These are phyloP conservation scores for Agroathelia rolfsii DNA, from an alignment of 1,284 basidiomycete species.

Conservation along the genomic window DNA sequence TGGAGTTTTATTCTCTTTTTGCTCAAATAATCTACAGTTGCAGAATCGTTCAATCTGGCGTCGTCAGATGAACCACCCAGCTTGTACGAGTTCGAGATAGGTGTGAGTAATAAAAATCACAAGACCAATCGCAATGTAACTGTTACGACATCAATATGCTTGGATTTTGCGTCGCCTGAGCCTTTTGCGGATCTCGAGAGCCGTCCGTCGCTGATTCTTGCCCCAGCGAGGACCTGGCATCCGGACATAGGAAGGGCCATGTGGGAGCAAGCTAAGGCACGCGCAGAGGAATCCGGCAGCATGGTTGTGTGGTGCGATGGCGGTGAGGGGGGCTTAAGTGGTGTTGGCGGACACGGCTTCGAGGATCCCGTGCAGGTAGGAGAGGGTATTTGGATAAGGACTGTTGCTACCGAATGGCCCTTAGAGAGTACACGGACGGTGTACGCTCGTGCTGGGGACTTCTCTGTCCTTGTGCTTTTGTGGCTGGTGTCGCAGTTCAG, in stretches of 20 bases:
- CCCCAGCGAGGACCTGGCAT: conserved; percentile 72
- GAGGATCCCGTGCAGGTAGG: conserved; percentile 55
- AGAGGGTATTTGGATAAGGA: conserved; percentile 54
- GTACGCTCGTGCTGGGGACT: conserved; percentile 39
- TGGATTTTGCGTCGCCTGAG: conserved; percentile 59
- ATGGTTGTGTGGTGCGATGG: conserved; percentile 75
- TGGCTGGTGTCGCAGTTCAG: too few relatives aligned
- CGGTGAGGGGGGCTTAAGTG: conserved; percentile 62
- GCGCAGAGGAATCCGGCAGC: conserved; percentile 57
- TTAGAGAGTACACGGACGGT: conserved; percentile 39
- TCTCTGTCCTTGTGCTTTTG: conserved; percentile 24
- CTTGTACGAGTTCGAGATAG: conserved; percentile 34
- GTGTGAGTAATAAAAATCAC: conserved; percentile 43
- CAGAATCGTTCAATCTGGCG: conserved; percentile 57
- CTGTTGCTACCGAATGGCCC: conserved; percentile 48
- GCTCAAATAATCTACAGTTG: conserved; percentile 32
- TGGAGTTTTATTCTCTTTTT: conserved; percentile 1
- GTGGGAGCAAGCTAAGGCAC: conserved; percentile 65
- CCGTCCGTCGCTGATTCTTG: conserved; percentile 61
- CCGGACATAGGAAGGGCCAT: conserved; percentile 54
- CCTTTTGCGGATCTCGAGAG: conserved; percentile 40
- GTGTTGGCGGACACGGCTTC: conserved; percentile 49
- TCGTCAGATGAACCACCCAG: conserved; percentile 39
- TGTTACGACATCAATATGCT: conserved; percentile 64
- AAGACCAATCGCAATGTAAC: conserved; percentile 28